Conservation (phyloP, 1,139 yeast genomes). For the Williopsis jadinii region DNA sequence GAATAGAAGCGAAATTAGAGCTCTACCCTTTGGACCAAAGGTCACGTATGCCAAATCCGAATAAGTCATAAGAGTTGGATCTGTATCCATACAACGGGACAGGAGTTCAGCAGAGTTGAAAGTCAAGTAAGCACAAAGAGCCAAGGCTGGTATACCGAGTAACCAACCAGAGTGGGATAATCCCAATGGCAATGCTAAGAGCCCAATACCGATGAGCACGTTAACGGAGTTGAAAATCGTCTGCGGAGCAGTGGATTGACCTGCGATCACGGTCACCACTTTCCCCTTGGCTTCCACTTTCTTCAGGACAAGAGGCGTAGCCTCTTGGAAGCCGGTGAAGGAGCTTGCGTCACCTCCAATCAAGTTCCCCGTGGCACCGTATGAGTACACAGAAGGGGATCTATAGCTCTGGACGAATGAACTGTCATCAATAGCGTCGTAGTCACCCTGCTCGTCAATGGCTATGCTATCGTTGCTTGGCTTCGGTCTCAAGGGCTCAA, state of each 20-base stretch:
- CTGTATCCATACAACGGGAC: constrained; percentile 64
- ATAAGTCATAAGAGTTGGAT: constrained; percentile 73
- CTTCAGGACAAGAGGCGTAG: constrained; percentile 50
- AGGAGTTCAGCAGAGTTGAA: constrained; percentile 61
- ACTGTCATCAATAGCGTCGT: constrained; percentile 30
- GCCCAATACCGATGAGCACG: constrained; percentile 70
- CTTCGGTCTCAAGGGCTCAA: constrained; percentile 22
- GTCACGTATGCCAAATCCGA: constrained; percentile 83
- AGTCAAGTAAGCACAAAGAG: constrained; percentile 55
- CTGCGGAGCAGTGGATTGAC: constrained; percentile 78
- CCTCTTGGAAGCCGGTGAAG: constrained; percentile 29
- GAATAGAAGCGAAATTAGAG: constrained; percentile 63
- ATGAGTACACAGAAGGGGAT: constrained; percentile 17
- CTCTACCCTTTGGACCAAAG: constrained; percentile 53
- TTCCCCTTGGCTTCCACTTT: constrained; percentile 74
- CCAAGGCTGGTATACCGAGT: constrained; percentile 48
- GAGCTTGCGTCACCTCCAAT: constrained; percentile 9
- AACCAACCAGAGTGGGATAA: constrained; percentile 68
- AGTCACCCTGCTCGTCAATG: constrained; percentile 22
- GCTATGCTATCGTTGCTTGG: constrained; percentile 17
- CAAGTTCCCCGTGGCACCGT: constrained; percentile 22
- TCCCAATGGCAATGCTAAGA: constrained; percentile 69
- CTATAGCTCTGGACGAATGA: constrained; percentile 21
- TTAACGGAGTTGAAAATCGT: constrained; percentile 64
- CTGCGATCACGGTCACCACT: constrained; percentile 66